Evolutionary conservation across 176 grass and related monocot species (phyloP).

Genomic region (Oryza punctata): DNA sequence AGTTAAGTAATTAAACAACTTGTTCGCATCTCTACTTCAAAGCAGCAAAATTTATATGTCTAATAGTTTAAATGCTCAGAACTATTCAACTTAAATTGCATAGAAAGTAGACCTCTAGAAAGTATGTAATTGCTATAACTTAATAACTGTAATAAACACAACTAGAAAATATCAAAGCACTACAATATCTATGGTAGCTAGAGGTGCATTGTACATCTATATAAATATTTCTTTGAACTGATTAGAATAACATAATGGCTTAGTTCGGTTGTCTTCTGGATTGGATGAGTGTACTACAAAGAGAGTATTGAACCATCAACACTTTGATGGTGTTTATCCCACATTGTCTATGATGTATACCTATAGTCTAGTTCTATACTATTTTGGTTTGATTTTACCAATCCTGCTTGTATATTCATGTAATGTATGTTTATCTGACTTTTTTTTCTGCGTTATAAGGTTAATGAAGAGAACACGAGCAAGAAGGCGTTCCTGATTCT

Average conservation of each 20-base stretch:
- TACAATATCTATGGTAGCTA: neutral
- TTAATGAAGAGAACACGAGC: slow-evolving; percentile 80
- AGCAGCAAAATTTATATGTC: neutral
- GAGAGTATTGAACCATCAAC: neutral
- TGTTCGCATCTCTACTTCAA: neutral
- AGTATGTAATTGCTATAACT: neutral
- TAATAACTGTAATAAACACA: slow-evolving; percentile 12
- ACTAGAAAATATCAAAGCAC: slow-evolving; percentile 10
- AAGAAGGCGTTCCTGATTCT: slow-evolving; percentile 96
- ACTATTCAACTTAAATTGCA: slow-evolving; percentile 33
- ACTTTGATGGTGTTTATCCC: slow-evolving; percentile 26
- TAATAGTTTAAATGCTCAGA: neutral
- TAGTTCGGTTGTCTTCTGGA: slow-evolving; percentile 7
- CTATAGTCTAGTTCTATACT: slow-evolving; percentile 12
- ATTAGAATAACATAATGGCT: neutral
- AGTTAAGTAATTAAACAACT: neutral
- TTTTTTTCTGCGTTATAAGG: slow-evolving; percentile 56
- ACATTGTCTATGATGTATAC: slow-evolving; percentile 22
- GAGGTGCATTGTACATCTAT: neutral
- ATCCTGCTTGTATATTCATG: slow-evolving; percentile 18
- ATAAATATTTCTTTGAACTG: neutral
- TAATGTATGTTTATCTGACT: slow-evolving; percentile 38
- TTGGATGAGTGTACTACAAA: slow-evolving; percentile 4
- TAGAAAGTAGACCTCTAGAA: neutral
- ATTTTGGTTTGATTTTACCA: slow-evolving; percentile 8